Percentiles rank a stretch among this genome's conserved stretches.
Evolutionary conservation across 2,329 filamentous ascomycete genomes (phyloP).

Genomic region (Leptographium galeiforme): DNA sequence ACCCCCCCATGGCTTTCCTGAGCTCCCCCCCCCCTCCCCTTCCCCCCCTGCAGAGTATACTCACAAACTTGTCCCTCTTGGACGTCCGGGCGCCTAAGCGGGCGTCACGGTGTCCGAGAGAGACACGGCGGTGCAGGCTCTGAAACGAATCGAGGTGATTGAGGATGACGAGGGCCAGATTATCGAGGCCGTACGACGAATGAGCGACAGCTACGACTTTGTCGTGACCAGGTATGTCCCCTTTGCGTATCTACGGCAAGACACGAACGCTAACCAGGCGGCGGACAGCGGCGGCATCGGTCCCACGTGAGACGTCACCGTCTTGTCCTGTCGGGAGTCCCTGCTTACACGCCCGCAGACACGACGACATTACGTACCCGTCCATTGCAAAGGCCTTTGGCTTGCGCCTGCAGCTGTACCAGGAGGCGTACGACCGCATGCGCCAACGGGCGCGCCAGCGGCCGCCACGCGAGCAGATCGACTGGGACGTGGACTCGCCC

Average conservation of each 20-base stretch:
- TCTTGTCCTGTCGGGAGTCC: no score
- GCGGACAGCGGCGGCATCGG: slow-evolving; percentile 68
- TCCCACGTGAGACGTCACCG: slow-evolving; percentile 55
- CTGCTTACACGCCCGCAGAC: slow-evolving; percentile 33
- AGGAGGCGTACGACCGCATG: slow-evolving; percentile 70
- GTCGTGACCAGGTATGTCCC: slow-evolving; percentile 61
- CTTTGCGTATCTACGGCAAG: not conserved
- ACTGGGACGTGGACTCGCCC: slow-evolving; percentile 73
- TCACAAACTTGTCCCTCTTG: not conserved
- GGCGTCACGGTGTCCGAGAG: not conserved
- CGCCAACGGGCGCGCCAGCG: slow-evolving; percentile 63
- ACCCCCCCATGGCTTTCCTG: not conserved
- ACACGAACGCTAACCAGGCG: not conserved
- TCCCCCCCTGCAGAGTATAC: not conserved
- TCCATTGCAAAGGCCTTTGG: slow-evolving; percentile 84
- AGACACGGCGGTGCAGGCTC: slow-evolving; percentile 27
- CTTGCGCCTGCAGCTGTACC: slow-evolving; percentile 63
- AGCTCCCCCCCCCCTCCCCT: no score
- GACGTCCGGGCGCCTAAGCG: not conserved
- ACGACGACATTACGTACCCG: slow-evolving; percentile 95
- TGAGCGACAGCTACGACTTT: slow-evolving; percentile 85
- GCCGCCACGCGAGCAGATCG: slow-evolving; percentile 59
- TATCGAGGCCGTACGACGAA: slow-evolving; percentile 69
- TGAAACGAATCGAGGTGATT: slow-evolving; percentile 86
- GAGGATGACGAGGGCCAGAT: slow-evolving; percentile 87